Percentiles rank a stretch among this genome's conserved stretches.
These are phyloP conservation scores for Metschnikowia hibisci DNA, from an alignment of 805 yeast species.

Conservation along the genomic window DNA sequence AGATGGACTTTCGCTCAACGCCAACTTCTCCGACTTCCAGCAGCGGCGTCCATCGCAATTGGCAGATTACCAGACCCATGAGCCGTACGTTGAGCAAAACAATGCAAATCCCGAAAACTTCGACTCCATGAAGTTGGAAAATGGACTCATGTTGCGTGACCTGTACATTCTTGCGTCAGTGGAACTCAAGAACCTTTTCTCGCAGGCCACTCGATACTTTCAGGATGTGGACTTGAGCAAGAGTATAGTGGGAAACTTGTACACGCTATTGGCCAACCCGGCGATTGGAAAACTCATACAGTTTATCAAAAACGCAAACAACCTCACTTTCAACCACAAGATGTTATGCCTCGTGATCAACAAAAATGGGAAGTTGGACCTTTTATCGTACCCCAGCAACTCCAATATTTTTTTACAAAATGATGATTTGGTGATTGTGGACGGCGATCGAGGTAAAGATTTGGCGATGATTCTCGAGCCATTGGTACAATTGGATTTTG, in stretches of 20 bases:
- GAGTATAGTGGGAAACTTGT: slow-evolving; percentile 26
- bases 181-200: slow-evolving; percentile 48
- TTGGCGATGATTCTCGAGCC: slow-evolving; percentile 71
- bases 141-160: slow-evolving; percentile 56
- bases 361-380: slow-evolving; percentile 66
- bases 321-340: slow-evolving; percentile 39
- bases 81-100: not conserved
- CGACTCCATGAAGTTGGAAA: slow-evolving; percentile 45
- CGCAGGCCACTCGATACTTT: slow-evolving; percentile 52
- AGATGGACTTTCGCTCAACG: slow-evolving; percentile 26
- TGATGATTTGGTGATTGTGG: slow-evolving; percentile 69
- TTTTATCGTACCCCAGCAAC: slow-evolving; percentile 61
- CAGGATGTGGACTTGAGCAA: slow-evolving; percentile 28
- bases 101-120: not conserved
- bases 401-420: slow-evolving; percentile 56
- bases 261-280: slow-evolving; percentile 25
- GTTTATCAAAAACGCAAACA: slow-evolving; percentile 39
- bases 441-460: slow-evolving; percentile 84
- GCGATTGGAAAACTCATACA: slow-evolving; percentile 30
- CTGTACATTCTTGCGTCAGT: slow-evolving; percentile 57
- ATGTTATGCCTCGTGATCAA: slow-evolving; percentile 48
- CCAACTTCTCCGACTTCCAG: slow-evolving; percentile 37
- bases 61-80: slow-evolving; percentile 20
- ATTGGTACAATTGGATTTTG: slow-evolving; percentile 55
- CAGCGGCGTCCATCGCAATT: slow-evolving; percentile 42